Percentiles rank a stretch among this genome's conserved stretches.
Evolutionary conservation across 495 filamentous ascomycete species (phyloP).

Genomic region (Filosporella fistucella): DNA sequence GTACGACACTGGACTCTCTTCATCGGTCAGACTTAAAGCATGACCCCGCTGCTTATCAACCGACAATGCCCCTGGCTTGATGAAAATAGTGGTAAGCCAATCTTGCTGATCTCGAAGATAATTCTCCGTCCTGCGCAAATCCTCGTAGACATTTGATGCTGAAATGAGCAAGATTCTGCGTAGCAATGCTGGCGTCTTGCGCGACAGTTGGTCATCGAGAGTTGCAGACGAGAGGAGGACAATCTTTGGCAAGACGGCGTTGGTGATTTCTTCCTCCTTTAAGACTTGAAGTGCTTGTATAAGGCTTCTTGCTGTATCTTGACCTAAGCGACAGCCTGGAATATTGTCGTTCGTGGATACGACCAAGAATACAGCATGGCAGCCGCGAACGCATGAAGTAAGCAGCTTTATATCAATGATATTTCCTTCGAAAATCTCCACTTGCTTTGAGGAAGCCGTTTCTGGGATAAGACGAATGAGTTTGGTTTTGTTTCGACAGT

Average conservation of each 20-base stretch:
- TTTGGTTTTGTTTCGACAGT: conserved; percentile 34
- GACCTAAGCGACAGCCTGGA: conserved; percentile 28
- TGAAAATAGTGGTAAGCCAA: conserved; percentile 35
- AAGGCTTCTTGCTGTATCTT: conserved; percentile 29
- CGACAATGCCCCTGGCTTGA: conserved; percentile 38
- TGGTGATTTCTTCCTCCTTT: conserved; percentile 1
- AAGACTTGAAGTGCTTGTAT: conserved; percentile 29
- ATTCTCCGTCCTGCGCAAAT: conserved; percentile 31
- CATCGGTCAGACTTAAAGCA: conserved; percentile 28
- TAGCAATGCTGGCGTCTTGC: conserved; percentile 23
- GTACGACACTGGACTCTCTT: conserved; percentile 33
- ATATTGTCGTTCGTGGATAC: conserved; percentile 34
- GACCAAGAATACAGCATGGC: conserved; percentile 30
- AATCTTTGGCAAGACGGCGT: conserved; percentile 26
- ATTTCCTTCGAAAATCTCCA: conserved; percentile 34
- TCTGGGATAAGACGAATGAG: conserved; percentile 29
- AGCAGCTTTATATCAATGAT: conserved; percentile 32
- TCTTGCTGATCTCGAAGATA: conserved; percentile 30
- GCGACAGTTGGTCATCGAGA: conserved; percentile 29
- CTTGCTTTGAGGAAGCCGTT: conserved; percentile 16
- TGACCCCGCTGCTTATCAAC: conserved; percentile 36
- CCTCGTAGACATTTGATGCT: conserved; percentile 32
- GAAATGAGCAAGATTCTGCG: conserved; percentile 23
- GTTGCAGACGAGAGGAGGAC: conserved; percentile 35
- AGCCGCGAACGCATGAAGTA: conserved; percentile 26